Base-by-base conservation (phyloP, 306 rosid species). In the Malus sieversii region DNA sequence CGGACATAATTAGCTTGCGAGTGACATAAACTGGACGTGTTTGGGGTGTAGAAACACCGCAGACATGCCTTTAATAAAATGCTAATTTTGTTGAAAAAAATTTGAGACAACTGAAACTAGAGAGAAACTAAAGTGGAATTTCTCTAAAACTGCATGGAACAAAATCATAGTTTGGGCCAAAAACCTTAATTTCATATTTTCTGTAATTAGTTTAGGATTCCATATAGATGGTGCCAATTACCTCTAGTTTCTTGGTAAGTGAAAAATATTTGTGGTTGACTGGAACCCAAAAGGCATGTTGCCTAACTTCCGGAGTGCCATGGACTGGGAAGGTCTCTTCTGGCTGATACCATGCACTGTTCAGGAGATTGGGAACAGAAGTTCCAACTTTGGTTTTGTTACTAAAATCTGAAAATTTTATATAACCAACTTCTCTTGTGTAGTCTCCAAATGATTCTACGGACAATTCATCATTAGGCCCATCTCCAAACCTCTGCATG, bases 271-370 rank as follows among this genome's bases (percentile, higher is more conserved):
- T 69, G 38, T 75, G 60, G 82, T 85, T 82, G 32, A 85, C 97
- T 1, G 88, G 85, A 59, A 87, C 77, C 97, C 98, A 93, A 25
- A 91, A 89, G 40, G 80, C 84, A 25, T 82, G 88, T 4, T 91
- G 96, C 58, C 81, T 64, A 40, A 76, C 79, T 82, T 91, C 96
- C 73, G 96, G 96, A 51, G 61, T 82, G 58, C 93, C 88, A 62
- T 81, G 22, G 35, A 93, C 46, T 0, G 96, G 96, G 59, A 84
- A 93, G 40, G 84, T 64, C 79, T 89, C 88, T 74, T 93, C 98
- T n/a, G 90, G 83, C 78, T 86, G 93, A 67, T 81, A 93, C 97
- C 97, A 93, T 4, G 85, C 86, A 60, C 73, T 89, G 80, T 91
- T 93, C 51, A 91, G 52, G 75, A 86, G 80, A 76, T 88, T 91